These are phyloP conservation scores for Colletotrichum sp. DNA, from an alignment of 2,329 filamentous ascomycete genomes.

Conservation along the genomic window DNA sequence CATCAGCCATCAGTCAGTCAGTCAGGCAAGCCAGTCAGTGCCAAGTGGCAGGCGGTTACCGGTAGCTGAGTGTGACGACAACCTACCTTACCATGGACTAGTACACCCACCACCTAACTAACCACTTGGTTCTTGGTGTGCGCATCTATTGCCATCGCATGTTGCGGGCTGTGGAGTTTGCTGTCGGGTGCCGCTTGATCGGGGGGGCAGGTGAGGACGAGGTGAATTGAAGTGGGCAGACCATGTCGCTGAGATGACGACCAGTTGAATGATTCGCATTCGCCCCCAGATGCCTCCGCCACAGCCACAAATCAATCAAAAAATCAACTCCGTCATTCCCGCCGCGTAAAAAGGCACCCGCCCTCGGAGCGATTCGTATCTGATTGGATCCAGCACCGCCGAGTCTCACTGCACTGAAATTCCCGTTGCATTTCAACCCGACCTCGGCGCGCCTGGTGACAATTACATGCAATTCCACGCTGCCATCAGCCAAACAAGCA, in stretches of 20 bases:
- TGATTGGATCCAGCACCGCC: not conserved
- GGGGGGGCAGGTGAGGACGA: not conserved
- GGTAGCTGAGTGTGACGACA: not conserved
- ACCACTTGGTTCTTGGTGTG: not conserved
- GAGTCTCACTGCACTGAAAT: not conserved
- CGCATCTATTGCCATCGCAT: not conserved
- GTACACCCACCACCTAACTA: not conserved
- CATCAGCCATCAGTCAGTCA: not conserved
- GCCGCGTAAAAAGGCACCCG: not conserved
- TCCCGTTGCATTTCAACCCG: not conserved
- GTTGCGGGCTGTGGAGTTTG: not conserved
- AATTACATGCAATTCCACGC: not conserved
- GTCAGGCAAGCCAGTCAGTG: not conserved
- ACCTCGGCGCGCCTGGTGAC: not conserved
- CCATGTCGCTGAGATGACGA: slow-evolving; percentile 9
- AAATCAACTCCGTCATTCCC: not conserved
- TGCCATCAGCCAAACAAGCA: not conserved
- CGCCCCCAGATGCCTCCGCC: slow-evolving; percentile 1
- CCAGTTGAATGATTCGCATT: slow-evolving; percentile 11
- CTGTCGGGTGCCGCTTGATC: not conserved
- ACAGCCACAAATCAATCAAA: slow-evolving; percentile 15
- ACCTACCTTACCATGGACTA: not conserved
- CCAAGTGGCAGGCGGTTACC: not conserved
- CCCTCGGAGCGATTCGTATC: not conserved
- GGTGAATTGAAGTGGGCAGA: not conserved